Evolutionary conservation across 164 flowering plant species (phyloP), one percentile per base, ranked within the genome.

Genomic region (grape (Vitis vinifera)): DNA sequence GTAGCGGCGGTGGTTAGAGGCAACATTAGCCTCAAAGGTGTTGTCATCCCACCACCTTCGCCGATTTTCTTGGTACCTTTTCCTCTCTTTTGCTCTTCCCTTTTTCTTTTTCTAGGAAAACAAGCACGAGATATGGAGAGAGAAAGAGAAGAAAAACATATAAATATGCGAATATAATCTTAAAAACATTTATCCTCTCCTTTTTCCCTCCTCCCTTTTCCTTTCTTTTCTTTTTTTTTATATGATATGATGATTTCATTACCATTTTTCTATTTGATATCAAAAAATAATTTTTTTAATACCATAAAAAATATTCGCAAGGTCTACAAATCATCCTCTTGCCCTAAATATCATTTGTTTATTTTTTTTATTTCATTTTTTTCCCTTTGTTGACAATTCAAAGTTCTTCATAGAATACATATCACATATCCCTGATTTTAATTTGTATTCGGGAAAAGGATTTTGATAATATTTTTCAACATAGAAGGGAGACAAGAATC

Each of bases 21-120:
- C 72, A 78, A 55, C 49, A 68, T 10, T 10, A 75, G 73, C 73
- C 78, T 75, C 73, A 68, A 30, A 2, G 78, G 66, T 31, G 60
- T 44, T 67, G 69, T 55, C 69, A 67, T 67, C 14, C 57, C 31
- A 27, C n/a, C 48, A 31, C 61, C 37, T 6, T 15, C 49, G 17
- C 55, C 15, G 47, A 29, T 55, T 31, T 55, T 37, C 61, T 55
- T n/a, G 51, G 13, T 30, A 13, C 13, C 53, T 57, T 56, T 17
- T 55, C 59, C 16, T 6, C 29, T 47, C 17, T 37, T 55, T 12
- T 19, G n/a, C 9, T 16, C 3, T 51, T 10, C 16, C 52, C 12
- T 29, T 52, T 19, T 49, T 23, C 13, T 19, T 49, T 63, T 50
- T 19, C 50, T 37, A 37, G 44, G 44, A 37, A 37, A 37, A 37